A percentile compares a stretch with the other conserved stretches of the same genome.
These are phyloP conservation scores for Hypholoma fasciculare DNA, from an alignment of 768 basidiomycete genomes.

Conservation along the genomic window DNA sequence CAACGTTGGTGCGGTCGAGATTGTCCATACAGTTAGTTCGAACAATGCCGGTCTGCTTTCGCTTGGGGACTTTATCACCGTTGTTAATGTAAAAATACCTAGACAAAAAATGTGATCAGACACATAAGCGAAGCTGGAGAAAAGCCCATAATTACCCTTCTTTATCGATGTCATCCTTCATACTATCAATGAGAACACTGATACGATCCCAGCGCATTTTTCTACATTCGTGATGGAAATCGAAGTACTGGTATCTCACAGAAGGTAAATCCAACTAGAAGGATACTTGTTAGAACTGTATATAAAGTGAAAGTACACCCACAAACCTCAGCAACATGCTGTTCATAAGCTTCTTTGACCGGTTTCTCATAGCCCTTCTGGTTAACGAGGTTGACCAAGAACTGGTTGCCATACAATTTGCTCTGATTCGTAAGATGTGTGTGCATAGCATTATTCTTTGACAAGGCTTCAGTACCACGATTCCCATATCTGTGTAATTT, in stretches of 20 bases:
- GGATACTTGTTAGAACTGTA: background rate
- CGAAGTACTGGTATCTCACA: conserved; percentile 91
- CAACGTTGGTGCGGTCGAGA: conserved; percentile 95
- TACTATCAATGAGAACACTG: conserved; percentile 71
- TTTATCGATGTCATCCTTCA: conserved; percentile 67
- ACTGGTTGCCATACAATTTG: conserved; percentile 73
- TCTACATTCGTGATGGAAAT: conserved; percentile 95
- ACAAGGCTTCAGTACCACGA: background rate
- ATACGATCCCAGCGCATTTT: conserved; percentile 96
- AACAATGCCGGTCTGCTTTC: conserved; percentile 73
- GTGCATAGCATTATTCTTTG: conserved; percentile 55
- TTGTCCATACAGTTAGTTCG: conserved; percentile 99
- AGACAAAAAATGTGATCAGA: background rate
- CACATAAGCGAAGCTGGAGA: background rate
- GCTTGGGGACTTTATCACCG: conserved; percentile 43
- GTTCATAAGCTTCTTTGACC: conserved; percentile 94
- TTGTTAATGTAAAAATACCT: conserved; percentile 81
- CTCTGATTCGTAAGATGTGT: conserved; percentile 76
- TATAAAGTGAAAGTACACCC: background rate
- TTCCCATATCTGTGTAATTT: background rate
- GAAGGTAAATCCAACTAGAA: conserved; percentile 59
- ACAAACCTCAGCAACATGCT: conserved; percentile 62
- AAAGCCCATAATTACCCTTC: conserved; percentile 55
- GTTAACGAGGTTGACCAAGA: conserved; percentile 89
- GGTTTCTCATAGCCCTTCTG: conserved; percentile 91